Base-by-base conservation (phyloP, 345 rosid genomes). In the Adansonia digitata region DNA sequence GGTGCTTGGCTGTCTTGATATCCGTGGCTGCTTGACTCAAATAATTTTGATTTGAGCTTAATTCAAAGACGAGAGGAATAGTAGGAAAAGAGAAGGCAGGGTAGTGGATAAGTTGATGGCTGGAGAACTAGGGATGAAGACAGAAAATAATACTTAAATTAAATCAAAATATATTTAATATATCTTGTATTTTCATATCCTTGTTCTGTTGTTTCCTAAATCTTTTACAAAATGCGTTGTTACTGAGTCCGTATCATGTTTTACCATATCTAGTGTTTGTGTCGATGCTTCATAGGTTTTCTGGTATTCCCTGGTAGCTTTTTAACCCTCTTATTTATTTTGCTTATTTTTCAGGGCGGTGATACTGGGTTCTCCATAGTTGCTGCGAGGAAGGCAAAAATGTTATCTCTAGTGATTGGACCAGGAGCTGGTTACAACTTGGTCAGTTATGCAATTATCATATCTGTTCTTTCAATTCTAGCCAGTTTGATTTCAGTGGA, bases 351-450 rank as follows among this genome's bases (percentile, higher is more conserved):
- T 61, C 82, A 92, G 97, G 89, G 80, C 62, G 89, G 88, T 60
- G 82, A 86, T 46, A 86, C 88, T 9, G 98, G 98, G 14, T 94
- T 94, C 78, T 94, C 90, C 56, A 90, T 90, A 42, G 88, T 85
- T 77, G 92, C 88, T 7, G 82, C 88, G 56, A 89, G 86, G 87
- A 89, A 81, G 79, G 84, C 88, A 59, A 87, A 84, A 68, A 74
- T 75, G 78, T 71, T 76, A 26, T 90, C 94, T 39, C 81, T 92
- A 79, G 89, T 89, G 57, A 94, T 92, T 83, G 97, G 98, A 75
- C 93, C 93, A 0, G 97, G 98, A 71, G 85, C 93, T 43, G 98
- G 98, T 79, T 94, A 94, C 82, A 92, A 94, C 82, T 75, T 87
- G 97, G 94, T 91, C 51, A 80, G 90, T 85, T 72, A 18, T 48